phyloP scores from a whole-genome alignment of 352 stramenopile genomes.

The Globisporangium nagaii region DNA sequence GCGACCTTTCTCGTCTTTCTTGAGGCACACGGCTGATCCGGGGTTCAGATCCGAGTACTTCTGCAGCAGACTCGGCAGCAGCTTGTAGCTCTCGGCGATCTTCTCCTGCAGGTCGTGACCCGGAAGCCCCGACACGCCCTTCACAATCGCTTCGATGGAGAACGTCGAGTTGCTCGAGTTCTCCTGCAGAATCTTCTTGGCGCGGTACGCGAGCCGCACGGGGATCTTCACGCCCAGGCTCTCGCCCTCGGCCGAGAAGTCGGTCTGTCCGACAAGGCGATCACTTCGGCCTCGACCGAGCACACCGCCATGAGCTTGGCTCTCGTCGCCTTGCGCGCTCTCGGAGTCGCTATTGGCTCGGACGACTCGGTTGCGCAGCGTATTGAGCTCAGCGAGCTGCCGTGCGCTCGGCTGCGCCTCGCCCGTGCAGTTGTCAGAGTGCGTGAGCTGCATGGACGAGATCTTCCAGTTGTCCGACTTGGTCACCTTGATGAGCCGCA shows the following conservation, averaged over 20 bases:
- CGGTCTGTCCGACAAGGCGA: neutral
- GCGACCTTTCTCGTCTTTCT: slow-evolving; percentile 52
- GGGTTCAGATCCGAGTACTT: slow-evolving; percentile 73
- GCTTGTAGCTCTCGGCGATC: slow-evolving; percentile 78
- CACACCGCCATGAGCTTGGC: too few species aligned
- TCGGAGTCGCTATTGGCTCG: slow-evolving; percentile 36
- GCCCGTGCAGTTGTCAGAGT: slow-evolving; percentile 61
- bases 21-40: slow-evolving; percentile 49
- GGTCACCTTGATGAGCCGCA: slow-evolving; percentile 71
- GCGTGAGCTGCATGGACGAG: slow-evolving; percentile 82
- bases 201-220: slow-evolving; percentile 15
- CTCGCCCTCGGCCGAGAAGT: slow-evolving; percentile 11
- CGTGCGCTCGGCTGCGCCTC: slow-evolving; percentile 62
- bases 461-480: slow-evolving; percentile 90
- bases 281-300: neutral
- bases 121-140: slow-evolving; percentile 59
- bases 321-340: slow-evolving; percentile 23
- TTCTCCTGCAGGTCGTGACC: slow-evolving; percentile 69
- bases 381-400: slow-evolving; percentile 75
- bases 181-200: slow-evolving; percentile 16
- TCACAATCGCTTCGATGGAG: slow-evolving; percentile 67
- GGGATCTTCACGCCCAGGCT: slow-evolving; percentile 17
- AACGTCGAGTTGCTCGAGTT: slow-evolving; percentile 50
- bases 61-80: slow-evolving; percentile 67
- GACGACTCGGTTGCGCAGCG: slow-evolving; percentile 68